Conservation (phyloP, 2,329 filamentous ascomycete genomes). For the Curvularia hawaiiensis region DNA sequence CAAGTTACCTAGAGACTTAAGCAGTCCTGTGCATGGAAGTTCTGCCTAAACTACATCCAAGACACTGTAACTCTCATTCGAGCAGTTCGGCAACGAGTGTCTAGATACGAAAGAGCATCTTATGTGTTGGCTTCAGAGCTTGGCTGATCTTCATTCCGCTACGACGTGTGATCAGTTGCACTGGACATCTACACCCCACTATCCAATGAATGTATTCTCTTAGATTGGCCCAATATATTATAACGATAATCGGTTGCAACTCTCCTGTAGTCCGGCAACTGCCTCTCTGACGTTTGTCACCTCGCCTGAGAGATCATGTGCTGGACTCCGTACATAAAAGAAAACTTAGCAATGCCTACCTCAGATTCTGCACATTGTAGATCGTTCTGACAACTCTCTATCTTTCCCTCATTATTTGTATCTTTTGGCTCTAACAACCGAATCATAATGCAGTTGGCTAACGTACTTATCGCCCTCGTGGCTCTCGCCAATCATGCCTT, state of each 20-base stretch:
- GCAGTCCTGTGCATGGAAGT: constrained; percentile 7
- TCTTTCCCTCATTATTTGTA: neutral
- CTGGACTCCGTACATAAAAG: constrained; percentile 32
- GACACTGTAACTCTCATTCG: constrained; percentile 8
- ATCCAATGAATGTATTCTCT: constrained; percentile 33
- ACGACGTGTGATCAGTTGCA: constrained; percentile 25
- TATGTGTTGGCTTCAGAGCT: constrained; percentile 20
- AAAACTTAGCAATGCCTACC: constrained; percentile 25
- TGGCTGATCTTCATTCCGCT: constrained; percentile 16
- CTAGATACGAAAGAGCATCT: constrained; percentile 17
- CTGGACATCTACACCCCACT: constrained; percentile 22
- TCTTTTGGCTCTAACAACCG: constrained; percentile 1
- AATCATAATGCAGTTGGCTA: constrained; percentile 39
- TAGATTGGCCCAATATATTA: constrained; percentile 40
- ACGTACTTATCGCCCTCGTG: constrained; percentile 27
- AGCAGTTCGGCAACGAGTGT: constrained; percentile 13
- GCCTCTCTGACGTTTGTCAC: constrained; percentile 17
- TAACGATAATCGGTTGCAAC: constrained; percentile 28
- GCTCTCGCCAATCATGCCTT: constrained; percentile 31
- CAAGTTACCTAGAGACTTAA: constrained; percentile 12
- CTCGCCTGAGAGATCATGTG: constrained; percentile 4
- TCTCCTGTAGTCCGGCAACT: constrained; percentile 36
- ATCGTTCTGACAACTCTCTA: constrained; percentile 22
- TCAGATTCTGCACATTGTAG: constrained; percentile 13
- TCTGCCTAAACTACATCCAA: constrained; percentile 19